Base-by-base conservation (phyloP, 257 asterid species). In the Paulownia fortunei region DNA sequence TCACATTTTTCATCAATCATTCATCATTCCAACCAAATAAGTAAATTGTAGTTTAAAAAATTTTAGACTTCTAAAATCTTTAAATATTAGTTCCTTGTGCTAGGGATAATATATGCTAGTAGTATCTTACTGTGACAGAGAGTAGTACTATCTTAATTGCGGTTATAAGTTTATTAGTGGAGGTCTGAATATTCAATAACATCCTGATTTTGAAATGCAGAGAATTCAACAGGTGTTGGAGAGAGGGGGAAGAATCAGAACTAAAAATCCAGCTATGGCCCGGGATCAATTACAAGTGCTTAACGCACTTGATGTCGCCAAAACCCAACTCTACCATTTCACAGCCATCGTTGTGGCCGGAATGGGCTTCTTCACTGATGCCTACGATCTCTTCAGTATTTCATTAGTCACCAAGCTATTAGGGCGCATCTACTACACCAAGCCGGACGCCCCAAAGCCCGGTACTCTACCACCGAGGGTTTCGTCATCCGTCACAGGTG, bases 301-400 rank as follows among this genome's bases (percentile, higher is more conserved):
- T 0, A 81, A 82, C 2, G 96, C 96, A 72, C 93, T 88, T 8
- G 96, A 88, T 41, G 71, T 80, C 0, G 93, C 96, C 2, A 88
- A 89, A 3, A 90, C 95, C 1, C 95, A 90, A 78, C 81, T 84
- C 15, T 90, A 90, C 84, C 95, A 90, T 82, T 87, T 90, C 81
- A 88, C 90, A 0, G 89, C 96, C 3, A 89, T 90, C 62, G 46
- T 90, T 8, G 73, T 90, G 1, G 93, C 93, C 9, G 96, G 96
- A 58, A 90, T 90, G 93, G 92, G 94, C 0, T 89, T 89, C 65
- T 89, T 89, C 84, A 89, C 91, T 0, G 94, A 89, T 41, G 92
- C 94, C 4, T 89, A 89, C 54, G 94, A 89, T 78, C 86, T 89
- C 4, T 89, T 89, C 73, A 76, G 89, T n/a, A 86, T 88, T 47